A percentile compares a stretch with the other conserved stretches of the same genome.
Conservation (phyloP, 139 green algal genomes). For the Chlamydomonas sp. region DNA sequence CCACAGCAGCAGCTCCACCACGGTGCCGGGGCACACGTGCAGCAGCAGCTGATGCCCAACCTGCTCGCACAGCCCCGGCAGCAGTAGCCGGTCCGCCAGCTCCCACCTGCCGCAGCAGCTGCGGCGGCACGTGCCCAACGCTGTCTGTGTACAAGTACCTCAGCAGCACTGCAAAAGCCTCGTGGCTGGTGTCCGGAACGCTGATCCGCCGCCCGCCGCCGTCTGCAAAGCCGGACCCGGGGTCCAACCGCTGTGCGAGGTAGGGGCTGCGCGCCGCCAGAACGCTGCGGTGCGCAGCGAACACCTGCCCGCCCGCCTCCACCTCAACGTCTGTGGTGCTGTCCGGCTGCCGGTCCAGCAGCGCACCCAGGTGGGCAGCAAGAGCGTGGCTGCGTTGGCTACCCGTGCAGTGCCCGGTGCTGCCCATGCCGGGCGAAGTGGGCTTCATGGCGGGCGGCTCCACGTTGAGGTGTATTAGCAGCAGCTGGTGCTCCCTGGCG, state of each 20-base stretch:
- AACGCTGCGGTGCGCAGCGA: constrained; percentile 3
- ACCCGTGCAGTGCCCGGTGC: too few species aligned
- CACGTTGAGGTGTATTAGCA: too few species aligned
- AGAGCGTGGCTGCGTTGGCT: not conserved
- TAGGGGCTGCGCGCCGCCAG: constrained; percentile 5
- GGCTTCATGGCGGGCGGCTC: too few species aligned
- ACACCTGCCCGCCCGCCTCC: not conserved
- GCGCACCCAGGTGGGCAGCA: not conserved
- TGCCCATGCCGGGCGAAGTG: too few species aligned
- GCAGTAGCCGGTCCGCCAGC: constrained; percentile 14
- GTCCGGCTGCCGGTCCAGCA: constrained; percentile 23
- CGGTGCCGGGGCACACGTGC: not conserved
- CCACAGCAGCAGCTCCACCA: constrained; percentile 3
- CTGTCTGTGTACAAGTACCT: not conserved
- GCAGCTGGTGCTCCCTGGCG: too few species aligned
- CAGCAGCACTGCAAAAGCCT: constrained; percentile 7
- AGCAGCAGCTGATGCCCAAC: not conserved
- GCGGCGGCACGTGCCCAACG: not conserved
- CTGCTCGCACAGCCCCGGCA: not conserved
- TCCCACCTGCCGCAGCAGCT: not conserved
- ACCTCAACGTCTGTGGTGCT: not conserved
- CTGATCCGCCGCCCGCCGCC: not conserved
- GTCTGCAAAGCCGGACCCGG: not conserved
- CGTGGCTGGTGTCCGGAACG: not conserved
- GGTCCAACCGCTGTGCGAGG: not conserved